These are phyloP conservation scores for Aureobasidium subglaciale DNA, from an alignment of 2,329 filamentous ascomycete genomes.

Conservation along the genomic window DNA sequence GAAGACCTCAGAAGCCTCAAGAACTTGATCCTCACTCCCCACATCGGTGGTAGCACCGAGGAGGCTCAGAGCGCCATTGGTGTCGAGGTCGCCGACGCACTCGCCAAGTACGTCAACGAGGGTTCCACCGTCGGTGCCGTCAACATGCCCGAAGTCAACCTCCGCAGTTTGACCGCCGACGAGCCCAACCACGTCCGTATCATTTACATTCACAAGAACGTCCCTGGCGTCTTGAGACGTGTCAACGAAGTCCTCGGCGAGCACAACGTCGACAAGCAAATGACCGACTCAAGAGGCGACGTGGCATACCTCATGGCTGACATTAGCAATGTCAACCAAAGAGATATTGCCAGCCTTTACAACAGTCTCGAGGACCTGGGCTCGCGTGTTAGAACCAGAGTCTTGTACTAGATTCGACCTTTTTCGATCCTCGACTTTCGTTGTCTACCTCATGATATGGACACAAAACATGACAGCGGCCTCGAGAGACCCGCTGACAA, in stretches of 20 bases:
- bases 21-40: constrained; percentile 91
- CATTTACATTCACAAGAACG: constrained; percentile 94
- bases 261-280: constrained; percentile 99
- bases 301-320: constrained; percentile 97
- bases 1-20: constrained; percentile 77
- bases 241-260: constrained; percentile 92
- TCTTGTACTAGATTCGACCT: constrained; percentile 34
- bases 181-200: constrained; percentile 83
- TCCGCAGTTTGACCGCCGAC: constrained; percentile 83
- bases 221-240: constrained; percentile 87
- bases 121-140: constrained; percentile 86
- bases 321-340: constrained; percentile 75
- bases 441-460: no score
- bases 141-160: constrained; percentile 90
- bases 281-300: constrained; percentile 89
- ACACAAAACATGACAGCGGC: neutral
- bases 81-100: constrained; percentile 78
- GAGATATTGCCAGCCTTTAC: constrained; percentile 79
- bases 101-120: constrained; percentile 93
- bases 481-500: neutral
- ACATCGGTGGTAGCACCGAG: constrained; percentile 96
- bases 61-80: constrained; percentile 96
- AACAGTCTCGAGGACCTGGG: constrained; percentile 70
- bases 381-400: constrained; percentile 40
- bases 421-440: neutral